Evolutionary conservation across 192 early-diverging fungal species (phyloP).

Genomic region (Fimicolochytrium jonesii): DNA sequence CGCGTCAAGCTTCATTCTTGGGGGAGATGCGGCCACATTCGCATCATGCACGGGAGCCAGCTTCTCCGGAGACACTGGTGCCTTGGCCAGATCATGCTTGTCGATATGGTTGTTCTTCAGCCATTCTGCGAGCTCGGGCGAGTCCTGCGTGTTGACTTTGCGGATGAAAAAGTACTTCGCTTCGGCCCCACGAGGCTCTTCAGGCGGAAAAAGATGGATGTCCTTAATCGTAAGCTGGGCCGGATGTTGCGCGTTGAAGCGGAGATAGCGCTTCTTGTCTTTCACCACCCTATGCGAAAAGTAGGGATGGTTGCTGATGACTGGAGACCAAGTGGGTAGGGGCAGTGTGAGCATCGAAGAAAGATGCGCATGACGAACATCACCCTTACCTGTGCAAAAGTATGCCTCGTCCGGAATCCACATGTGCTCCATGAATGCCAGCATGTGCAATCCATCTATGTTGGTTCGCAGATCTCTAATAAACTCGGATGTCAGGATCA

Average conservation of each 20-base stretch:
- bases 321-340: not conserved
- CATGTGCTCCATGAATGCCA: conserved; percentile 37
- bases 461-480: conserved; percentile 27
- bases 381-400: conserved; percentile 30
- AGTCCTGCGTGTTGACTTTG: conserved; percentile 29
- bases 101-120: conserved; percentile 30
- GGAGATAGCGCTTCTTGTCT: conserved; percentile 33
- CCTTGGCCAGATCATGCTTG: conserved; percentile 7
- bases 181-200: conserved; percentile 1
- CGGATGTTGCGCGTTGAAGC: conserved; percentile 24
- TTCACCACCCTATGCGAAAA: conserved; percentile 18
- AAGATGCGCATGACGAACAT: not conserved
- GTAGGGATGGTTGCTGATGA: conserved; percentile 20
- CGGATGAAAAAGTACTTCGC: conserved; percentile 39
- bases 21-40: too few relatives aligned
- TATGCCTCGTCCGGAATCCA: conserved; percentile 44
- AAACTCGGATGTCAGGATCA: conserved; percentile 34
- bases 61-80: too few relatives aligned
- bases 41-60: too few relatives aligned
- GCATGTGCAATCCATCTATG: conserved; percentile 19
- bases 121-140: conserved; percentile 34
- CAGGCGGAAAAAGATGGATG: conserved; percentile 14
- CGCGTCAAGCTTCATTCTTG: too few relatives aligned
- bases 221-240: conserved; percentile 19
- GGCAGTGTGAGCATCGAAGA: not conserved